Evolutionary conservation across 129 eudicot genomes (phyloP).

Genomic region (Rutidosis leptorrhynchoides): DNA sequence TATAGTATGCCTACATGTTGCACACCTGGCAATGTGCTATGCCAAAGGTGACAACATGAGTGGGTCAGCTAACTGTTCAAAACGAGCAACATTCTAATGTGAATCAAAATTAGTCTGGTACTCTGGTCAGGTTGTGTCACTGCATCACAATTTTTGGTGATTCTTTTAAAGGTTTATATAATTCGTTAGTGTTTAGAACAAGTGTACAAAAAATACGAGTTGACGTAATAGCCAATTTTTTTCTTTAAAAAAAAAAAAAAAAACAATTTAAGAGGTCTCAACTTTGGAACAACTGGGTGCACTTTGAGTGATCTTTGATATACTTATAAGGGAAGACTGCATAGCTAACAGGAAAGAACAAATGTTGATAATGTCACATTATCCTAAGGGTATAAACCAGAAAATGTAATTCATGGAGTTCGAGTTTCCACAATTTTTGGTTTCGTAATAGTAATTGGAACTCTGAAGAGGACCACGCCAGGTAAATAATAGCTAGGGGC

Average conservation of each 20-base stretch:
- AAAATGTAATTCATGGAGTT: conserved; percentile 59
- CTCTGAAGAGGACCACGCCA: conserved; percentile 98
- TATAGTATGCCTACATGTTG: conserved; percentile 21
- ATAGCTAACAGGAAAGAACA: conserved; percentile 1
- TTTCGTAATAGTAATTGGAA: conserved; percentile 93
- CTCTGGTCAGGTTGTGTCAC: neutral
- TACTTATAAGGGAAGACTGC: neutral
- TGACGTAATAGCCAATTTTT: neutral
- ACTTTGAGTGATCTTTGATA: too few relatives aligned
- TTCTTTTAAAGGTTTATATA: neutral
- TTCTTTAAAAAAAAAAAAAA: too few relatives aligned
- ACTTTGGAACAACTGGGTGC: too few relatives aligned
- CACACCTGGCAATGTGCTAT: conserved; percentile 13
- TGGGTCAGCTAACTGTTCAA: neutral
- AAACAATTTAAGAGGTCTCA: too few relatives aligned
- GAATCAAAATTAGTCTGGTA: neutral
- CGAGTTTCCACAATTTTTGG: conserved; percentile 58
- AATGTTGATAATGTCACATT: conserved; percentile 1
- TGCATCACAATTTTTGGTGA: neutral
- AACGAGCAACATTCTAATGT: neutral
- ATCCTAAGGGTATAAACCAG: conserved; percentile 42
- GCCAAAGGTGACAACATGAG: neutral
- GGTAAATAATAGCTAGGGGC: too few relatives aligned
- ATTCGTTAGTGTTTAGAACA: neutral
- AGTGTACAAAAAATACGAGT: neutral